phyloP scores from a whole-genome alignment of 352 stramenopile species.

The Phytophthora palmivora region DNA sequence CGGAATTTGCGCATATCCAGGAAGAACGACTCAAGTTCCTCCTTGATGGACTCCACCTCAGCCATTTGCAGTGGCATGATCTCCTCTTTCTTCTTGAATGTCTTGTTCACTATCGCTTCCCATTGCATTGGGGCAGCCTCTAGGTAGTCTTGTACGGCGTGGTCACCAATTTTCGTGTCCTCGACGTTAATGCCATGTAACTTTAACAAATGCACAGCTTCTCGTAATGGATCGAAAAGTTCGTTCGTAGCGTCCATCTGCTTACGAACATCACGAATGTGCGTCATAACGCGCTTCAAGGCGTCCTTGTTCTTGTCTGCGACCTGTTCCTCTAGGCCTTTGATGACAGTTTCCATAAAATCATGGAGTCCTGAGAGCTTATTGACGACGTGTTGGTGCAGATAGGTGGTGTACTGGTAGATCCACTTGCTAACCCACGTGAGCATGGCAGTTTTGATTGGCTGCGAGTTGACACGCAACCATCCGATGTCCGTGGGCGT shows the following conservation, averaged over 20 bases:
- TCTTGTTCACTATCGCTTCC: constrained; percentile 98
- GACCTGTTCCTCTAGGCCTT: constrained; percentile 92
- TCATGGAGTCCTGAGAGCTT: constrained; percentile 89
- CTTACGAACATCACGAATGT: constrained; percentile 95
- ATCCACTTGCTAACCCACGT: constrained; percentile 97
- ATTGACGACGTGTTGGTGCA: constrained; percentile 92
- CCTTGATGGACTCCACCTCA: constrained; percentile 94
- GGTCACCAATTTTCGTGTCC: constrained; percentile 85
- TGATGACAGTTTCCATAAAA: constrained; percentile 94
- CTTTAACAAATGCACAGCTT: constrained; percentile 95
- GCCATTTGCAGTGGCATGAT: constrained; percentile 98
- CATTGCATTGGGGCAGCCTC: constrained; percentile 96
- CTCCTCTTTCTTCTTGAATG: constrained; percentile 98
- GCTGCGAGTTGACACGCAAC: constrained; percentile 97
- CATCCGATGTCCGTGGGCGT: constrained; percentile 96
- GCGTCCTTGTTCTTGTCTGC: constrained; percentile 93
- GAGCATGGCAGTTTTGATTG: constrained; percentile 96
- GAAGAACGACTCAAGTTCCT: constrained; percentile 95
- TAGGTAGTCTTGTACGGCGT: constrained; percentile 92
- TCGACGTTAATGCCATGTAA: constrained; percentile 93
- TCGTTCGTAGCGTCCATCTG: constrained; percentile 93
- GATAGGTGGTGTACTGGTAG: constrained; percentile 95
- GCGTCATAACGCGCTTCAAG: constrained; percentile 97
- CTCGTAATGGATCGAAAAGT: constrained; percentile 95
- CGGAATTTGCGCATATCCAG: constrained; percentile 95